phyloP scores from a whole-genome alignment of 1,284 basidiomycete genomes.

The Pyrrhoderma lamaoense region DNA sequence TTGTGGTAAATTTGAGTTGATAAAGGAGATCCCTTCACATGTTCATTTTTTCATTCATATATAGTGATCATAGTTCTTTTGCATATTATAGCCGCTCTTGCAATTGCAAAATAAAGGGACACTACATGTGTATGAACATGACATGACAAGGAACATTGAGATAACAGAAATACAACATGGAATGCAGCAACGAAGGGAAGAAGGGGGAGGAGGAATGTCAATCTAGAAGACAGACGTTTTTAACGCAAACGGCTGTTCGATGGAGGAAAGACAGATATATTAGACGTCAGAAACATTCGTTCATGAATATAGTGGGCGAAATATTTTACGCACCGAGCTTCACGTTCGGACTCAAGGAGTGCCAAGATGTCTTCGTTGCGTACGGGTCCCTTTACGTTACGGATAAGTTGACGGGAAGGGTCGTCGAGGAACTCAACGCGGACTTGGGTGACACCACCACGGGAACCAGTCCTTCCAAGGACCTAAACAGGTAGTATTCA shows the following conservation, averaged over 20 bases:
- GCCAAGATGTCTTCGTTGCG: slow-evolving; percentile 96
- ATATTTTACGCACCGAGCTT: slow-evolving; percentile 83
- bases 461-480: slow-evolving; percentile 97
- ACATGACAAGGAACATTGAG: slow-evolving; percentile 4
- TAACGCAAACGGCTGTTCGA: slow-evolving; percentile 36
- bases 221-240: not conserved
- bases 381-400: slow-evolving; percentile 99
- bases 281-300: too few species aligned
- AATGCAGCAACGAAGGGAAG: not conserved
- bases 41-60: too few species aligned
- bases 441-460: slow-evolving; percentile 99
- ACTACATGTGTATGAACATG: slow-evolving; percentile 9
- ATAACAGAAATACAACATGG: slow-evolving; percentile 2
- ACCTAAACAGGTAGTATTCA: slow-evolving; percentile 46
- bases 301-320: too few species aligned
- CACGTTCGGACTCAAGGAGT: slow-evolving; percentile 97
- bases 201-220: not conserved
- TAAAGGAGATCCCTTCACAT: too few species aligned
- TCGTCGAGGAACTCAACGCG: slow-evolving; percentile 99
- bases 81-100: slow-evolving; percentile 5
- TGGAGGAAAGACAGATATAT: not conserved
- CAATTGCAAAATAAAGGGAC: slow-evolving; percentile 8
- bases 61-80: too few species aligned
- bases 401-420: slow-evolving; percentile 91
- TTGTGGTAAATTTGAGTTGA: too few species aligned